Conservation (phyloP, 1,139 yeast genomes). For the Pichia terricola region DNA sequence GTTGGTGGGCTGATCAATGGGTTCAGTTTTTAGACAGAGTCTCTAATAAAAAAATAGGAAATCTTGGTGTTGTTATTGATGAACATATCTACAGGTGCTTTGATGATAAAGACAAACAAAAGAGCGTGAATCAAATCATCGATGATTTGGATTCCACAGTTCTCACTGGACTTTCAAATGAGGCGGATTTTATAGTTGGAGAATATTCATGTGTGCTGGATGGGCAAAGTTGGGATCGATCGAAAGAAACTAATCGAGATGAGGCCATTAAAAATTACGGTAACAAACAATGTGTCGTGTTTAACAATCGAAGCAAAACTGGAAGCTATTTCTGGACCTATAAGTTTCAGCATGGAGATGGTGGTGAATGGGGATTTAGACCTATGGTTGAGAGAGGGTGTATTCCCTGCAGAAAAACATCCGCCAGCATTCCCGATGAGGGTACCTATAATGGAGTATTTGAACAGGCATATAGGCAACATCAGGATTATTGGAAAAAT, state of each 20-base stretch:
- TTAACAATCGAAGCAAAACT: constrained; percentile 43
- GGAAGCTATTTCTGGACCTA: constrained; percentile 89
- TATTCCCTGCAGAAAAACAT: constrained; percentile 29
- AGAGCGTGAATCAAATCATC: constrained; percentile 56
- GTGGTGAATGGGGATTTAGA: constrained; percentile 93
- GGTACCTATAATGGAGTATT: constrained; percentile 35
- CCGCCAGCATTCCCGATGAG: constrained; percentile 28
- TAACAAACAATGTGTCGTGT: constrained; percentile 32
- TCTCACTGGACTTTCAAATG: constrained; percentile 40
- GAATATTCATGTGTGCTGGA: constrained; percentile 88
- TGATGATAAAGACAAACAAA: constrained; percentile 60
- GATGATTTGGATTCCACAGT: constrained; percentile 45
- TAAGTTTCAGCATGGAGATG: constrained; percentile 79
- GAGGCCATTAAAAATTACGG: constrained; percentile 38
- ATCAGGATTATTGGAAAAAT: constrained; percentile 58
- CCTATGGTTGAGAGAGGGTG: constrained; percentile 68
- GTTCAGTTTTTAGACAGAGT: constrained; percentile 49
- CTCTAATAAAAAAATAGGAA: constrained; percentile 30
- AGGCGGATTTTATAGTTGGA: constrained; percentile 73
- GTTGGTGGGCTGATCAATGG: constrained; percentile 88
- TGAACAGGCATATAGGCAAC: constrained; percentile 35
- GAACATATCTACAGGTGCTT: constrained; percentile 83
- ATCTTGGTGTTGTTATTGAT: constrained; percentile 64
- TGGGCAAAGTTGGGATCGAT: constrained; percentile 57
- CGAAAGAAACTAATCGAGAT: constrained; percentile 35